Evolutionary conservation across 192 early-diverging fungal species (phyloP), one percentile per base, ranked within the genome.

Genomic region (Backusella macrospora): DNA sequence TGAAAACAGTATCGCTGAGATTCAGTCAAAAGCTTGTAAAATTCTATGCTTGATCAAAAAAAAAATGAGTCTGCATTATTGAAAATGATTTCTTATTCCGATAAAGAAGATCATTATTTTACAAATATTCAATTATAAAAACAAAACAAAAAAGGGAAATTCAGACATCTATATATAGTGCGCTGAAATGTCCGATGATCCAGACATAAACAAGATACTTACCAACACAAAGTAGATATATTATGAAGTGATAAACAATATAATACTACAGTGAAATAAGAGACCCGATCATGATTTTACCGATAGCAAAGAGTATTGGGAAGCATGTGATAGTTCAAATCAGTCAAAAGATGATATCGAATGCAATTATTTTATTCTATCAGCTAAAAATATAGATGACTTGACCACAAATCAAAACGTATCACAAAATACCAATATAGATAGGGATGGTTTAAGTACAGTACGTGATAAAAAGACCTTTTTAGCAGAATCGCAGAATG

Each of bases 41-140:
- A 16, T 26, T 15, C 10, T 14, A 34, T 70, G 34, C 3, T 70
- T 47, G 1, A 70, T 70, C 6, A 70, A 52, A 38, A 70, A 38
- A 70, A 52, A 29, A 70, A 52, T 37, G 46, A 44, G 37, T 47
- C 68, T 16, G 23, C 68, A 3, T 34, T 44, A 21, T 46, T 70
- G 12, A 70, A 70, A 23, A 48, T 23, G 2, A 62, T 13, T 62
- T 52, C 68, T 7, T 10, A 23, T 5, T 70, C 68, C 10, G 68
- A 70, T 21, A 1, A 38, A 16, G 68, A 70, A 15, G 48, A 18
- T n/a, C 5, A 5, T 45, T 18, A 48, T 14, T 18, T 18, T 7
- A 29, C 12, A 12, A 6, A n/a, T 47, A 34, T 26, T 6, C 4
- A 34, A 13, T 34, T 34, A 34, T 34, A 34, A 34, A 34, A 34